These are phyloP conservation scores for Xylariaceae sp. DNA, from an alignment of 2,329 filamentous ascomycete genomes.

Conservation along the genomic window DNA sequence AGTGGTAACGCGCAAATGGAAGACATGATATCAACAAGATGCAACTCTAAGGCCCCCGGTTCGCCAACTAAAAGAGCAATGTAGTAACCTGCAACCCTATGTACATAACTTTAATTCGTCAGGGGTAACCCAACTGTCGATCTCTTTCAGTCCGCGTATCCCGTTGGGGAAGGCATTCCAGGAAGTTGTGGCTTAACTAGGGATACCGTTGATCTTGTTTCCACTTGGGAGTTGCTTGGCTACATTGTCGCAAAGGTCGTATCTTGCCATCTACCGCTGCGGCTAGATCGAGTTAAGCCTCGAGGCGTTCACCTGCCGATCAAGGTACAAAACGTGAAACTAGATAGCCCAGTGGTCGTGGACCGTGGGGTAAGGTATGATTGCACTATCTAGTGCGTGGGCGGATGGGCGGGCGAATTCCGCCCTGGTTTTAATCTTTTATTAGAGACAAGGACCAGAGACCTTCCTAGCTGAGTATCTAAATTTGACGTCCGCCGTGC, in stretches of 20 bases:
- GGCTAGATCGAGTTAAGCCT: constrained; percentile 17
- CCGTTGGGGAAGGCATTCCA: constrained; percentile 16
- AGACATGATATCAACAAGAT: constrained; percentile 10
- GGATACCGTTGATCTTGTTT: constrained; percentile 14
- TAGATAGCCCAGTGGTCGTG: neutral
- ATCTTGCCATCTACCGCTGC: constrained; percentile 1
- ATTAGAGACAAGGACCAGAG: too few relatives aligned
- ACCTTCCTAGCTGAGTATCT: neutral
- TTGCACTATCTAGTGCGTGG: constrained; percentile 12
- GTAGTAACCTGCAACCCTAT: constrained; percentile 9
- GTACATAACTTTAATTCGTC: neutral
- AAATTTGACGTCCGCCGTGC: neutral
- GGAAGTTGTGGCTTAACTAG: neutral
- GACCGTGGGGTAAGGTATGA: too few relatives aligned
- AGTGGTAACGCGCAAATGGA: constrained; percentile 11
- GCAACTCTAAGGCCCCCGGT: constrained; percentile 13
- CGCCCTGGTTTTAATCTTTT: constrained; percentile 1
- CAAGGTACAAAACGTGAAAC: constrained; percentile 23
- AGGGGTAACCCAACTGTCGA: constrained; percentile 8
- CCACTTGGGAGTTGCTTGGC: constrained; percentile 4
- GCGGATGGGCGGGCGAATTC: constrained; percentile 27
- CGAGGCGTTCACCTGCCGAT: constrained; percentile 29
- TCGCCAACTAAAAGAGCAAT: constrained; percentile 4
- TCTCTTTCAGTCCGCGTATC: constrained; percentile 10
- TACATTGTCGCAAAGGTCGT: constrained; percentile 6